A percentile compares a stretch with the other conserved stretches of the same genome.
phyloP scores from a whole-genome alignment of 768 basidiomycete species.

The Lactarius trivialis region DNA sequence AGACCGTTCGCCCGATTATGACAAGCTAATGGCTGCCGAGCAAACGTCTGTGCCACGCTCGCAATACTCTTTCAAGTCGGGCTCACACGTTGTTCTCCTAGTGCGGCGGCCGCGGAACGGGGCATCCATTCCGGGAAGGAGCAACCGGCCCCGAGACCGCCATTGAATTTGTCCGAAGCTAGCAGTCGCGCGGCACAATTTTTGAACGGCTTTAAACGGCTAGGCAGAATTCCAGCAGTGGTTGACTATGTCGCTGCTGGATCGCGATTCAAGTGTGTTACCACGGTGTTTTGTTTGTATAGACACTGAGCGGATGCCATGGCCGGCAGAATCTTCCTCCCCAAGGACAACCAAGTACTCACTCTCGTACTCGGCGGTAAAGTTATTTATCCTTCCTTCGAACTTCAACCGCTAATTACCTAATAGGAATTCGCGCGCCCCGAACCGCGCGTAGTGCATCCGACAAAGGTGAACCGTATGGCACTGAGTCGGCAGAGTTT shows the following conservation, averaged over 20 bases:
- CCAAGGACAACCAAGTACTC: conserved; percentile 88
- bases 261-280: conserved; percentile 81
- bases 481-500: conserved; percentile 75
- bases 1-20: conserved; percentile 91
- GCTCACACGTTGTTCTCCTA: conserved; percentile 30
- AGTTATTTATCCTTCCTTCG: conserved; percentile 14
- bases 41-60: conserved; percentile 55
- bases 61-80: not conserved
- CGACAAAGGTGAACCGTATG: conserved; percentile 89
- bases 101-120: conserved; percentile 67
- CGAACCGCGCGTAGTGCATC: conserved; percentile 71
- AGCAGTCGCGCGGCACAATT: conserved; percentile 76
- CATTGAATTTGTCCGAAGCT: conserved; percentile 89
- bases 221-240: conserved; percentile 74
- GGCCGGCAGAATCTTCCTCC: conserved; percentile 59
- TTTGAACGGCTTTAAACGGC: conserved; percentile 85
- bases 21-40: conserved; percentile 93
- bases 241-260: conserved; percentile 94
- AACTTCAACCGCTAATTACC: not conserved
- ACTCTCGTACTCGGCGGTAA: conserved; percentile 86
- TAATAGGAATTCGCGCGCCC: conserved; percentile 79
- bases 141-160: conserved; percentile 64
- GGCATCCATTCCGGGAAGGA: conserved; percentile 96
- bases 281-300: conserved; percentile 20
- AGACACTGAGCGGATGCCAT: not conserved